phyloP scores from a whole-genome alignment of 371 early-diverging fungal genomes.

The Massospora cicadina region DNA sequence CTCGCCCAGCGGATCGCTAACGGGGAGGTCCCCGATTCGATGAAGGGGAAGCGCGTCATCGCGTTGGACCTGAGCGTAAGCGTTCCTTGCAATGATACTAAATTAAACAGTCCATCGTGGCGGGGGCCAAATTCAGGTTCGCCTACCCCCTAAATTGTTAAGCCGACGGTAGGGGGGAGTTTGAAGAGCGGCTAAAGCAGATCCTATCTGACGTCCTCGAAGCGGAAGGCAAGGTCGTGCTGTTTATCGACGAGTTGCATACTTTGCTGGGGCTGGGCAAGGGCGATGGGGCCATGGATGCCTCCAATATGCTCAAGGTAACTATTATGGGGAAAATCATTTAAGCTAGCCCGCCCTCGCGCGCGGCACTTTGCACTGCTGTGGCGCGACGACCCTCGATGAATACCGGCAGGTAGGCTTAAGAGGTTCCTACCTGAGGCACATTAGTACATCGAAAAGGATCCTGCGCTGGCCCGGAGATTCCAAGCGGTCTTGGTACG shows the following conservation, averaged over 20 bases:
- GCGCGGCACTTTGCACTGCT: constrained; percentile 57
- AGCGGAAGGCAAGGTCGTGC: constrained; percentile 48
- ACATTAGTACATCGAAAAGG: constrained; percentile 49
- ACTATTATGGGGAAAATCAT: too few species aligned
- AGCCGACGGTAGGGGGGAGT: constrained; percentile 46
- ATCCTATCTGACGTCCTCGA: constrained; percentile 54
- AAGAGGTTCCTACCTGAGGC: background rate
- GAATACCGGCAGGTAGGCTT: constrained; percentile 53
- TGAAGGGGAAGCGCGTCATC: constrained; percentile 50
- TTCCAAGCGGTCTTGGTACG: constrained; percentile 62
- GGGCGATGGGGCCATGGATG: constrained; percentile 55
- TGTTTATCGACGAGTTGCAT: constrained; percentile 81
- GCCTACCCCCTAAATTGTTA: too few species aligned
- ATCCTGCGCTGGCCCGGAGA: constrained; percentile 71
- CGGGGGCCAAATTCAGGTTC: constrained; percentile 61
- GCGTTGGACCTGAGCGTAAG: constrained; percentile 54
- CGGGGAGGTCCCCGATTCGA: constrained; percentile 59
- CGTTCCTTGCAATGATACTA: background rate
- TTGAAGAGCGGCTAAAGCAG: constrained; percentile 65
- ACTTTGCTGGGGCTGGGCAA: constrained; percentile 61
- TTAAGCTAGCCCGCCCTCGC: constrained; percentile 51
- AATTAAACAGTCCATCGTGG: constrained; percentile 35
- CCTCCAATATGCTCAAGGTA: constrained; percentile 63
- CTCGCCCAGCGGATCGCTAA: constrained; percentile 65
- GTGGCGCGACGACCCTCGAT: constrained; percentile 78